These are phyloP conservation scores for Coprinopsis marcescibilis DNA, from an alignment of 768 basidiomycete genomes.

Conservation along the genomic window DNA sequence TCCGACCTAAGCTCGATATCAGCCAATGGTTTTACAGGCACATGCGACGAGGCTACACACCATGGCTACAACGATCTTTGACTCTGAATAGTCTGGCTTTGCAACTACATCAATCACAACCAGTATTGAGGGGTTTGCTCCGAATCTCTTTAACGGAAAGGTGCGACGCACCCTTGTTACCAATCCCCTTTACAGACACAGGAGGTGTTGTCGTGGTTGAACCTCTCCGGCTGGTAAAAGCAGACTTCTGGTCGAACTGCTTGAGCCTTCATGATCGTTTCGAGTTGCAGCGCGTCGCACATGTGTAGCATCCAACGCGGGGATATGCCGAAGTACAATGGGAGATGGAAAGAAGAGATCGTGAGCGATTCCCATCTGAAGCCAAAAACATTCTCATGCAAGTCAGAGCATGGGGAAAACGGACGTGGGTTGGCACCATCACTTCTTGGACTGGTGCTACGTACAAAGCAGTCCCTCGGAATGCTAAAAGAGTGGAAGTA, in stretches of 20 bases:
- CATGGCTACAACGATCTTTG: conserved; percentile 98
- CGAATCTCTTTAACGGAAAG: neutral
- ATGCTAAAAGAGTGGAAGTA: conserved; percentile 1
- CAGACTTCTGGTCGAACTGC: conserved; percentile 66
- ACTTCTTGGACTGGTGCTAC: no score
- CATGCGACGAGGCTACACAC: conserved; percentile 32
- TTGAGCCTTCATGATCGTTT: conserved; percentile 49
- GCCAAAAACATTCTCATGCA: neutral
- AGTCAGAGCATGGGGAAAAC: no score
- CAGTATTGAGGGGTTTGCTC: conserved; percentile 6
- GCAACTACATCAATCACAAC: conserved; percentile 48
- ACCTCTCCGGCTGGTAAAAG: conserved; percentile 59
- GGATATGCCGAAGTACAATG: neutral
- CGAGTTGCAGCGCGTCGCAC: neutral
- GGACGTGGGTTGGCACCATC: no score
- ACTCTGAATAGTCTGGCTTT: conserved; percentile 97
- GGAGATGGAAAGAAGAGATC: neutral
- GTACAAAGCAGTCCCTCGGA: neutral
- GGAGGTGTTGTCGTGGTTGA: conserved; percentile 78
- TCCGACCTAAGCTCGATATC: conserved; percentile 61
- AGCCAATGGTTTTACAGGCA: neutral
- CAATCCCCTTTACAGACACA: conserved; percentile 81
- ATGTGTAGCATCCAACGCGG: neutral
- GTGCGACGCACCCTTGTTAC: conserved; percentile 63
- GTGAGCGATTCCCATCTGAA: neutral